Conservation (phyloP, 495 filamentous ascomycete species). For the Cetradonia linearis region DNA sequence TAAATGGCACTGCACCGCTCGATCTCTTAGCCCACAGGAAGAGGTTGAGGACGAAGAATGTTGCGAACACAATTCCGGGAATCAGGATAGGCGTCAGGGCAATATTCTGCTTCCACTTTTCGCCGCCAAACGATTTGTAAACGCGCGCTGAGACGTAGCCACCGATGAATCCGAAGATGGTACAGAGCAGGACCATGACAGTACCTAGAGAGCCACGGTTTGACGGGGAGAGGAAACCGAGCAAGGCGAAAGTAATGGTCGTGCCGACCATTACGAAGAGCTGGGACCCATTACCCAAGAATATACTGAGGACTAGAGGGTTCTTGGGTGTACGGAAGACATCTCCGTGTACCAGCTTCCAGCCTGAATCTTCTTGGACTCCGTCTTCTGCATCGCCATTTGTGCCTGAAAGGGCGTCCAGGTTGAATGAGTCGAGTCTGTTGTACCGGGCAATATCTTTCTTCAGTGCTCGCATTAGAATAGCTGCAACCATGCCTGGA, state of each 20-base stretch:
- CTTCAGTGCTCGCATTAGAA: conserved; percentile 72
- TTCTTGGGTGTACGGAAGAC: conserved; percentile 83
- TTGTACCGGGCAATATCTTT: conserved; percentile 97
- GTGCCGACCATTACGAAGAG: conserved; percentile 95
- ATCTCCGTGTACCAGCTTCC: conserved; percentile 97
- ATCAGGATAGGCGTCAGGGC: conserved; percentile 75
- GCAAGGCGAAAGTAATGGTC: conserved; percentile 84
- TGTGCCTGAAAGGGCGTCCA: conserved; percentile 73
- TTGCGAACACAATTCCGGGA: conserved; percentile 74
- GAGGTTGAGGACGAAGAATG: conserved; percentile 89
- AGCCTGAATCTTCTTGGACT: conserved; percentile 93
- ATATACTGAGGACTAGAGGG: conserved; percentile 72
- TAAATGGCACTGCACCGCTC: conserved; percentile 89
- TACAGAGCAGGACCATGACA: conserved; percentile 85
- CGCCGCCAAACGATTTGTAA: conserved; percentile 88
- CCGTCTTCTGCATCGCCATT: conserved; percentile 73
- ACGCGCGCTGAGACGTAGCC: conserved; percentile 81
- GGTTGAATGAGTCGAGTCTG: conserved; percentile 70
- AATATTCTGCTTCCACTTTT: conserved; percentile 90
- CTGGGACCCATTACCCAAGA: conserved; percentile 90
- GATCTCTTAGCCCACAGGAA: conserved; percentile 89
- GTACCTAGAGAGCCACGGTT: conserved; percentile 89
- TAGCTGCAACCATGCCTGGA: conserved; percentile 67
- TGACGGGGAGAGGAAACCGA: conserved; percentile 89
- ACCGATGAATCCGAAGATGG: conserved; percentile 82